Conservation (phyloP, 352 stramenopile species). For the Sclerospora graminicola region DNA sequence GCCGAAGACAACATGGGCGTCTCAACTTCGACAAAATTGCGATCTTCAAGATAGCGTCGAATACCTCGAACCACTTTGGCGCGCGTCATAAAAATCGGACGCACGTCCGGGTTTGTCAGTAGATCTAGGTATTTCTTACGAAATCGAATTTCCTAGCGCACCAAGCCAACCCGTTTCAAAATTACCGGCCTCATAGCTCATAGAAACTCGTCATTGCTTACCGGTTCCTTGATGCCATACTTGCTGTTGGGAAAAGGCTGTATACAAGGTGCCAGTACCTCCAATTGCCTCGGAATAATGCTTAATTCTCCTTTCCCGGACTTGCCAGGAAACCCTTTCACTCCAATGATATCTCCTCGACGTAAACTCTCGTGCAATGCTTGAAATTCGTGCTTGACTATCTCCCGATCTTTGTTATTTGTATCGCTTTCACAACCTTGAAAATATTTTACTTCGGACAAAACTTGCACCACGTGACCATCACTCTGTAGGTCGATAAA, state of each 20-base stretch:
- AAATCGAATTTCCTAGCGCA: slow-evolving; percentile 97
- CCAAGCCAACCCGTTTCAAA: too few relatives aligned
- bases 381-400: slow-evolving; percentile 40
- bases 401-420: slow-evolving; percentile 17
- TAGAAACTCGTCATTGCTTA: too few relatives aligned
- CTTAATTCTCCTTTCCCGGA: slow-evolving; percentile 79
- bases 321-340: slow-evolving; percentile 70
- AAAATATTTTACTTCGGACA: slow-evolving; percentile 71
- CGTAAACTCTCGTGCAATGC: slow-evolving; percentile 59
- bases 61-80: slow-evolving; percentile 70
- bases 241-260: slow-evolving; percentile 81
- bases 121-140: slow-evolving; percentile 98
- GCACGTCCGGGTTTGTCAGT: slow-evolving; percentile 91
- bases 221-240: slow-evolving; percentile 91
- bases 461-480: slow-evolving; percentile 55
- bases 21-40: slow-evolving; percentile 86
- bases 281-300: slow-evolving; percentile 75
- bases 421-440: slow-evolving; percentile 22
- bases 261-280: slow-evolving; percentile 93
- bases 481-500: slow-evolving; percentile 70
- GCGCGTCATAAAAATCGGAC: slow-evolving; percentile 90
- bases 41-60: slow-evolving; percentile 59
- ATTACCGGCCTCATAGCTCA: too few relatives aligned
- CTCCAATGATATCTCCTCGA: slow-evolving; percentile 70
- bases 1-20: slow-evolving; percentile 99